Base-by-base conservation (phyloP, 2,329 filamentous ascomycete genomes). In the Epichloe sibirici region DNA sequence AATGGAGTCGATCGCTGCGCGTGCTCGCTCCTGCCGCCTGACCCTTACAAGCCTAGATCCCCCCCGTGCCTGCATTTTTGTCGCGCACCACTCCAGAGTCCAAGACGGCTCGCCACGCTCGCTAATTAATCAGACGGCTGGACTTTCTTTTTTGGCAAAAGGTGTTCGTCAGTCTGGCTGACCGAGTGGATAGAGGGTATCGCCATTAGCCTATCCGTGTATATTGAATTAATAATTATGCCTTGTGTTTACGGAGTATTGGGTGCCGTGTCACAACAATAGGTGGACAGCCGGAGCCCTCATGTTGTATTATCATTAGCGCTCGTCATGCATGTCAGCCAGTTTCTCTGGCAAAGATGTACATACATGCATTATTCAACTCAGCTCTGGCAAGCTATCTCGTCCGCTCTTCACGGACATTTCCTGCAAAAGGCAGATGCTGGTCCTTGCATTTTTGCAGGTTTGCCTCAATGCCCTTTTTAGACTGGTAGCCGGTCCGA, bases 371-470 rank as follows among this genome's bases (percentile, higher is more conserved):
- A 9, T 31, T 31, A 42, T 23, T 49, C n/a, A 15, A 31, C 9
- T 13, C 25, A 15, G 15, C 15, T 9, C n/a, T 23, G 38, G n/a
- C 48, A 49, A 12, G 48, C 48, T 42, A 9, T 13, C 15, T 11
- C 34, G 2, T 12, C 40, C 17, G 25, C 13, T 13, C 35, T n/a
- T 28, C 13, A 25, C 9, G 46, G 46, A 38, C 35, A 45, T 28
- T n/a, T 47, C 28, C 42, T 38, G 39, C 31, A 11, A 31, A 31
- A 31, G 31, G 31, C 21, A 28, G 17, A 17, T 39, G 28, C 17
- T 23, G 17, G 45, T 40, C 51, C 51, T 45, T 49, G 46, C 46
- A 52, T 49, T 3, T 43, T 46, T 52, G 45, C 51, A 49, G 17
- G 31, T 52, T 45, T 52, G 51, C 51, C 46, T 49, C 17, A n/a